Evolutionary conservation across 2,329 filamentous ascomycete species (phyloP).

Genomic region (Aspergillus vadensis): DNA sequence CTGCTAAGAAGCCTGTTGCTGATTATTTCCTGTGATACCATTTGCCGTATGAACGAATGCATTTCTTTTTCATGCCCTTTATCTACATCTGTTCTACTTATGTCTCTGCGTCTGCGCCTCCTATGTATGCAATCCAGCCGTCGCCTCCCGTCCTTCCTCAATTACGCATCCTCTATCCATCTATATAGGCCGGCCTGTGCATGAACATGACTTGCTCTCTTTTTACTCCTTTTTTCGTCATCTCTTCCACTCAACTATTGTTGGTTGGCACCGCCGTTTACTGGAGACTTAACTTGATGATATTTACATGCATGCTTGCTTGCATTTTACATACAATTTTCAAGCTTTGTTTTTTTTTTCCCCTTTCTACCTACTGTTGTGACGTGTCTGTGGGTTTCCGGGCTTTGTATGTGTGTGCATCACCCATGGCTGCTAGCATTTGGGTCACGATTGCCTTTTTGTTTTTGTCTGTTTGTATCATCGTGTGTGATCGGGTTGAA

Average conservation of each 20-base stretch:
- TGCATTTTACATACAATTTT: neutral
- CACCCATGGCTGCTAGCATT: neutral
- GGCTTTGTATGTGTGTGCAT: neutral
- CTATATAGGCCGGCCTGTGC: conserved; percentile 2
- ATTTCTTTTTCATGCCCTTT: neutral
- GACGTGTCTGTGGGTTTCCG: too few species aligned
- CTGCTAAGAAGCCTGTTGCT: conserved; percentile 95
- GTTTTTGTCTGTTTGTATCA: neutral
- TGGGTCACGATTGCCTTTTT: neutral
- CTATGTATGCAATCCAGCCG: neutral
- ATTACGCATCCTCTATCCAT: neutral
- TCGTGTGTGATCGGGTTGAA: neutral
- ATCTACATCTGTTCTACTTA: neutral
- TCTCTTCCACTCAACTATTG: neutral
- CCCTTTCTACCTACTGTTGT: neutral
- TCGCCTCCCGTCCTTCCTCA: neutral
- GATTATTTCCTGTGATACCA: conserved; percentile 77
- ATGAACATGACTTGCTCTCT: neutral
- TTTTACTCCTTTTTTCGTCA: neutral
- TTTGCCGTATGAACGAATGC: neutral
- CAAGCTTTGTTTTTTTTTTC: neutral
- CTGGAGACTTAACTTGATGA: neutral
- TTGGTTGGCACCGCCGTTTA: neutral
- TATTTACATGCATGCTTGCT: neutral
- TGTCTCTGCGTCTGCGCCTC: neutral